Evolutionary conservation across 75 land plant species (phyloP), one percentile per base, ranked within the genome.

Genomic region (Gnetum montanum): DNA sequence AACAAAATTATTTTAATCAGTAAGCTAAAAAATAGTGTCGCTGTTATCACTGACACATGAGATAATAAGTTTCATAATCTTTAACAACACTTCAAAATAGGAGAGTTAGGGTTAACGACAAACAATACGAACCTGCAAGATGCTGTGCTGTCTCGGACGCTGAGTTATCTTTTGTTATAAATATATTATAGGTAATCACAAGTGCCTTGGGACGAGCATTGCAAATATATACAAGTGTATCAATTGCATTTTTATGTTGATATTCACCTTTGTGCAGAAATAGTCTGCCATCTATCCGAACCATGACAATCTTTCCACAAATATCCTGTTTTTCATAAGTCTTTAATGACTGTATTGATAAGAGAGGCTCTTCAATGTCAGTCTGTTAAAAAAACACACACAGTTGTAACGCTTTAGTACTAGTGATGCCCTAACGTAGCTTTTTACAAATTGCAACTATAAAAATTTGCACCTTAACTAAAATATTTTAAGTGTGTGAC

Each of bases 131-230:
- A 84, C 88, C 88, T 64, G 74, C 72, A 54, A 76, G 67, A 63
- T 46, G 33, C 49, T 67, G 52, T 28, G 31, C 30, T 34, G 55
- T 12, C 5, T 8, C 49, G 10, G 53, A 48, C 35, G 33, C 31
- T 44, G 4, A 16, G 13, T 24, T 59, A 30, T n/a, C 34, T 40
- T 31, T 16, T n/a, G n/a, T 36, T 8, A 50, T 52, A 11, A 2
- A 27, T 13, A 28, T 46, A 81, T 84, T 79, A 23, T 58, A 52
- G 49, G 76, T 69, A 4, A 51, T 62, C 23, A 87, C 22, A 45
- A 87, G 45, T 56, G 83, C 60, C 67, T 68, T 79, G 19, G 81
- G 71, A 0, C 87, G 78, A 54, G 75, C 65, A 57, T 63, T 43
- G 34, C 62, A 52, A 43, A 87, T 54, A 51, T 87, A 77, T 41